Percentiles rank a stretch among this genome's conserved stretches.
Conservation (phyloP, 148 eudicot genomes). For the Nepenthes gracilis region DNA sequence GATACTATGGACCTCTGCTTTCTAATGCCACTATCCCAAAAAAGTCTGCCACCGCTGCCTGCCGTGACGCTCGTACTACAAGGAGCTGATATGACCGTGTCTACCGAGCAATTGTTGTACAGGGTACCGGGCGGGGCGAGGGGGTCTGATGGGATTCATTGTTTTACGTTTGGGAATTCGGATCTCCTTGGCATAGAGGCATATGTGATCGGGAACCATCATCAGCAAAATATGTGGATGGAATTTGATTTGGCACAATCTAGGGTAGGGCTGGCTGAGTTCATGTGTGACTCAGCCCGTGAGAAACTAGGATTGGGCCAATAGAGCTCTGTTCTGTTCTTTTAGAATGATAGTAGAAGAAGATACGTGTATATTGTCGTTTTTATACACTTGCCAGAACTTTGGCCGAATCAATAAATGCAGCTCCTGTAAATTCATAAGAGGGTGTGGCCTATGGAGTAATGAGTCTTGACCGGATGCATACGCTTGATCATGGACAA, state of each 20-base stretch:
- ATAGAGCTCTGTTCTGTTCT: background rate
- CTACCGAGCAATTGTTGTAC: slow-evolving; percentile 47
- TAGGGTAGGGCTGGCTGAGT: slow-evolving; percentile 70
- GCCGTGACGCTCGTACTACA: slow-evolving; percentile 56
- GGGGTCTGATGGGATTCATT: slow-evolving; percentile 49
- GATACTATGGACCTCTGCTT: slow-evolving; percentile 82
- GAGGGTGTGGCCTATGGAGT: no score
- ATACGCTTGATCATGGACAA: no score
- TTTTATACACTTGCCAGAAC: no score
- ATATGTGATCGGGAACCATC: slow-evolving; percentile 78
- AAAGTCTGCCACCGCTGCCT: slow-evolving; percentile 36
- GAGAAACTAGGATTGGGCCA: slow-evolving; percentile 42
- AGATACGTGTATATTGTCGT: no score
- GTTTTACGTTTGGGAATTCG: slow-evolving; percentile 82
- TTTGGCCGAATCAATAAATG: no score
- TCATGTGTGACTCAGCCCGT: slow-evolving; percentile 69
- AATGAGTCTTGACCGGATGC: no score
- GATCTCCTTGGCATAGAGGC: slow-evolving; percentile 69
- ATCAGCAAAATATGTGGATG: slow-evolving; percentile 90
- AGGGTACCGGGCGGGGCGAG: slow-evolving; percentile 38
- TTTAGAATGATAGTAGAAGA: no score
- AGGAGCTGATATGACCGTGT: slow-evolving; percentile 73
- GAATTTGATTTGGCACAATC: slow-evolving; percentile 70
- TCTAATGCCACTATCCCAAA: slow-evolving; percentile 24
- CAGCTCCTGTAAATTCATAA: no score